These are phyloP conservation scores for Ustilago esculenta DNA, from an alignment of 1,284 basidiomycete genomes.

Conservation along the genomic window DNA sequence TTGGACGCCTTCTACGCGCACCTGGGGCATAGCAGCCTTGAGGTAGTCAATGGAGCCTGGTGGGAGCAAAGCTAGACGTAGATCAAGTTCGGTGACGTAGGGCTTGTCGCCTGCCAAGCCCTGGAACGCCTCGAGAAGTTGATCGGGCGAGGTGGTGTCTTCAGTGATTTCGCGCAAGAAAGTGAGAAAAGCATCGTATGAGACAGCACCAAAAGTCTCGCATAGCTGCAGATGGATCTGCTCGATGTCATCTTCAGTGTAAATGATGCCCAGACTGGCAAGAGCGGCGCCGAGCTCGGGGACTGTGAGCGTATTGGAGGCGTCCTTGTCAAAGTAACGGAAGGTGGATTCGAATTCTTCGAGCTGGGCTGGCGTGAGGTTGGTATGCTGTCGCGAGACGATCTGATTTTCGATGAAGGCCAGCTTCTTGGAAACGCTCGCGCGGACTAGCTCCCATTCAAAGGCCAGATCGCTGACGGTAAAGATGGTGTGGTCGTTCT, in stretches of 20 bases:
- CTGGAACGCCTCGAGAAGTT: conserved; percentile 91
- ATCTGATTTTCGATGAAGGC: conserved; percentile 97
- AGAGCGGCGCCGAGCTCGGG: conserved; percentile 91
- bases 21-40: conserved; percentile 58
- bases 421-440: conserved; percentile 86
- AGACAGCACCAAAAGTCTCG: conserved; percentile 85
- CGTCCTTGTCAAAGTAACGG: conserved; percentile 94
- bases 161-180: conserved; percentile 88
- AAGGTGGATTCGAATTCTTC: conserved; percentile 98
- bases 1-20: conserved; percentile 49
- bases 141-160: conserved; percentile 91
- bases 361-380: conserved; percentile 91
- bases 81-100: conserved; percentile 91
- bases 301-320: conserved; percentile 83
- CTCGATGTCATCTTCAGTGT: conserved; percentile 85
- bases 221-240: conserved; percentile 85
- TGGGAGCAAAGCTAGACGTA: conserved; percentile 86
- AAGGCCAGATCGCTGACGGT: conserved; percentile 89
- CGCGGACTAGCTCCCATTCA: conserved; percentile 84
- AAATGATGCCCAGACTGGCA: conserved; percentile 92
- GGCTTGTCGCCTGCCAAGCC: conserved; percentile 92
- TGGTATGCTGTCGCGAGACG: conserved; percentile 88
- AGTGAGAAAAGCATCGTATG: conserved; percentile 93
- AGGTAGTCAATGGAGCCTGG: conserved; percentile 83
- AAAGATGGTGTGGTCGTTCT: conserved; percentile 94